Conservation (phyloP, 2,329 filamentous ascomycete genomes). For the Catunica adiposa region DNA sequence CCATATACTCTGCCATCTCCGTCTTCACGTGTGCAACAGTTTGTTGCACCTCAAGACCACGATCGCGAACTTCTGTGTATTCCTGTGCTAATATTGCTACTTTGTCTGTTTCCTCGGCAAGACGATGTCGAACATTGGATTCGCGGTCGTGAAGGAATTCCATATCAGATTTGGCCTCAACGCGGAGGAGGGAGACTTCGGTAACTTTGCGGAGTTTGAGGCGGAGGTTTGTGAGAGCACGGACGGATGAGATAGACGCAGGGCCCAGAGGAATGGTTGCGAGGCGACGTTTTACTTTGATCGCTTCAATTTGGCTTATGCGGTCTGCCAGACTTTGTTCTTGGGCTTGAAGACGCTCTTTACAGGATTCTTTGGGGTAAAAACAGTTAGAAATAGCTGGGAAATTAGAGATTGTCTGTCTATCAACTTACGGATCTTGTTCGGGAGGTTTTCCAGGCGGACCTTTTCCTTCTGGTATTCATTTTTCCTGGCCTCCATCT, state of each 20-base stretch:
- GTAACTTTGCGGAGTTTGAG: constrained; percentile 5
- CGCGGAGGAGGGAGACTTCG: constrained; percentile 40
- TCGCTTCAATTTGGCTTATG: constrained; percentile 41
- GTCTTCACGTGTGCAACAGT: constrained; percentile 17
- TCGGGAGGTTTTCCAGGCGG: constrained; percentile 49
- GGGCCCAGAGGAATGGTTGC: constrained; percentile 5
- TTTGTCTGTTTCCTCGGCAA: constrained; percentile 30
- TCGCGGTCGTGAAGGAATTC: constrained; percentile 52
- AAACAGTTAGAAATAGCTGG: neutral
- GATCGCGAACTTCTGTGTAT: constrained; percentile 21
- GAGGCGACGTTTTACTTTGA: constrained; percentile 4
- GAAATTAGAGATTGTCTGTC: neutral
- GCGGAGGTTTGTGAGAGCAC: constrained; percentile 8
- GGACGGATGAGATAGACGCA: neutral
- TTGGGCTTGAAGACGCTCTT: neutral
- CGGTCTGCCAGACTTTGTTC: constrained; percentile 34
- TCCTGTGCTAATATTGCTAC: constrained; percentile 25
- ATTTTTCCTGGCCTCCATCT: constrained; percentile 45
- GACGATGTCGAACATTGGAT: constrained; percentile 34
- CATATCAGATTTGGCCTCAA: constrained; percentile 74
- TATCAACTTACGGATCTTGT: constrained; percentile 37
- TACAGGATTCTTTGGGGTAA: neutral
- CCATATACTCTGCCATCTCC: constrained; percentile 13
- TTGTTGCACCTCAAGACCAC: constrained; percentile 22
- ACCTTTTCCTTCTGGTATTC: constrained; percentile 49